Percentiles rank a stretch among this genome's conserved stretches.
These are phyloP conservation scores for Aspergillus egyptiacus DNA, from an alignment of 495 filamentous ascomycete genomes.

Conservation along the genomic window DNA sequence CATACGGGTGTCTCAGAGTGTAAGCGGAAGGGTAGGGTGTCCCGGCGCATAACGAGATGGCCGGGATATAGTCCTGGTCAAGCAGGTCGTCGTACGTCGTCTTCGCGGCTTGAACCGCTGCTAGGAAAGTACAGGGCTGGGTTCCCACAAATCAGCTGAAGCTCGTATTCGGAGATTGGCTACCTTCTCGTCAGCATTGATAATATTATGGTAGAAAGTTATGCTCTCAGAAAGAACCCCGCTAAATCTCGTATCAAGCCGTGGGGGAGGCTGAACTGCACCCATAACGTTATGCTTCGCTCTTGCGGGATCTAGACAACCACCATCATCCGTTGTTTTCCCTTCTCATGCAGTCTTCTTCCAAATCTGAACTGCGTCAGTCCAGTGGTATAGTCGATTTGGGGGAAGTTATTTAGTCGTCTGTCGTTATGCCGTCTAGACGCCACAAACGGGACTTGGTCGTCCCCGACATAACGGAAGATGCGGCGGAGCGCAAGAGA, in stretches of 20 bases:
- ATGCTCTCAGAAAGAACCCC: neutral
- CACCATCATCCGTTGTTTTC: neutral
- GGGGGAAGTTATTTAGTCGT: no score
- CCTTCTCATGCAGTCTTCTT: neutral
- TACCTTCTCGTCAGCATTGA: neutral
- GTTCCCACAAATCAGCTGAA: neutral
- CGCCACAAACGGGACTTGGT: conserved; percentile 1
- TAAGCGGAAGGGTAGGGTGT: no score
- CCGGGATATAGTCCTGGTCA: no score
- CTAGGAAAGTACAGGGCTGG: neutral
- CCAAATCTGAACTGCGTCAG: no score
- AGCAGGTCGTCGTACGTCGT: no score
- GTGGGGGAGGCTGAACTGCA: neutral
- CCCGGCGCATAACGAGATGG: neutral
- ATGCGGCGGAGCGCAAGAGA: conserved; percentile 42
- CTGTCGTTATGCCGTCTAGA: neutral
- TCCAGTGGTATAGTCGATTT: no score
- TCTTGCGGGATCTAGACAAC: no score
- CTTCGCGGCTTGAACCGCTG: neutral
- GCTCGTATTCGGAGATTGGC: neutral
- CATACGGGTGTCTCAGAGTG: neutral
- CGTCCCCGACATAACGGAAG: conserved; percentile 20
- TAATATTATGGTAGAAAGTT: no score
- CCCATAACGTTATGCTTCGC: conserved; percentile 1
- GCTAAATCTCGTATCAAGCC: neutral